phyloP scores from a whole-genome alignment of 176 grass and related monocot genomes.

The Musa schizocarpa region DNA sequence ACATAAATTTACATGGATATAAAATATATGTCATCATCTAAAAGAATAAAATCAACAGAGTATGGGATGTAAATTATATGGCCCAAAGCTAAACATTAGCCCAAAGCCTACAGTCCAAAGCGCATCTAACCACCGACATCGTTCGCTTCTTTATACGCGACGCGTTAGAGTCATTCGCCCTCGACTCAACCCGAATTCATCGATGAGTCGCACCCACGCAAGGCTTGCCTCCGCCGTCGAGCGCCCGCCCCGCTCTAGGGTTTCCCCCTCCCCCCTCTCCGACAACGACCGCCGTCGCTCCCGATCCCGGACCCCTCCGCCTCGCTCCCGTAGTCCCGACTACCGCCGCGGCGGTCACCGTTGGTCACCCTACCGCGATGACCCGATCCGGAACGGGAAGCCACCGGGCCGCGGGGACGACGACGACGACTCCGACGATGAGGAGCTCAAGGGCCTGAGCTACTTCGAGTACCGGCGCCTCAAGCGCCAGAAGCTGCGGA shows the following conservation, averaged over 20 bases:
- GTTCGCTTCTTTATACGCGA: too few relatives aligned
- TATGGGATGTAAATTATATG: too few relatives aligned
- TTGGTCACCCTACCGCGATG: constrained; percentile 26
- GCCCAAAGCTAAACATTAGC: too few relatives aligned
- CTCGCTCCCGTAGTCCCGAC: constrained; percentile 30
- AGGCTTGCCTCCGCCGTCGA: constrained; percentile 58
- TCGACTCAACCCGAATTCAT: not conserved
- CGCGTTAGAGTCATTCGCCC: not conserved
- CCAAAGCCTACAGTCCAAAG: too few relatives aligned
- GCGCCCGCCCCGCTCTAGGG: constrained; percentile 46
- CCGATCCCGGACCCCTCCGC: constrained; percentile 15
- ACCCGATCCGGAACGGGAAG: constrained; percentile 18
- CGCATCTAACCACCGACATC: not conserved
- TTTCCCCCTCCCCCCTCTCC: constrained; percentile 26
- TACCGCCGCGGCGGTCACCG: not conserved
- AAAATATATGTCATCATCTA: too few relatives aligned
- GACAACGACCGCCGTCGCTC: not conserved
- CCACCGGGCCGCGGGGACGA: constrained; percentile 15
- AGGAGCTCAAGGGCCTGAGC: constrained; percentile 62
- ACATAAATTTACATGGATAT: too few relatives aligned
- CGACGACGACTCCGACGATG: constrained; percentile 24
- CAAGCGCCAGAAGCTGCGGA: constrained; percentile 71
- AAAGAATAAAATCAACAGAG: too few relatives aligned
- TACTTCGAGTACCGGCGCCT: constrained; percentile 79
- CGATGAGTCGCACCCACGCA: constrained; percentile 16